These are phyloP conservation scores for Chamaecyparis obtusa DNA, from an alignment of 75 land plant genomes.

Conservation along the genomic window DNA sequence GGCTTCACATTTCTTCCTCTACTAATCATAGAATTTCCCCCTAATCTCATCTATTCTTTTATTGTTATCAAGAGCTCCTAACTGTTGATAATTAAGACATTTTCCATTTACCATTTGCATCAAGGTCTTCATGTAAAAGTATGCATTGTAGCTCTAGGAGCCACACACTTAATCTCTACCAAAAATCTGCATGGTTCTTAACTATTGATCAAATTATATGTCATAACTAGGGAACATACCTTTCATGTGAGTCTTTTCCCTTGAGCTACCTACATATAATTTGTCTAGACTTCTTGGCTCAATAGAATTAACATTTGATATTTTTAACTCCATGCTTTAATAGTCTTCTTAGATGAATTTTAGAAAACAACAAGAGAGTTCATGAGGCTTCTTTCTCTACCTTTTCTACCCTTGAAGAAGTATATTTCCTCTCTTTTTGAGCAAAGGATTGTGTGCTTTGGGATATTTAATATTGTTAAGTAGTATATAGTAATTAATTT, in stretches of 20 bases:
- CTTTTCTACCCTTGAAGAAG: no score
- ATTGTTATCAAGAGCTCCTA: slow-evolving; percentile 8
- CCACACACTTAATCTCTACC: neutral
- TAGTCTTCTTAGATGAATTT: no score
- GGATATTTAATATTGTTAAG: no score
- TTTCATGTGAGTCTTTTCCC: neutral
- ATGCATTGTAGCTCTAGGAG: neutral
- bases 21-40: slow-evolving; percentile 44
- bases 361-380: no score
- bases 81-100: slow-evolving; percentile 13
- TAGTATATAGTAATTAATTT: no score
- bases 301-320: neutral
- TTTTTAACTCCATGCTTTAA: neutral
- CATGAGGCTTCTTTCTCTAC: no score
- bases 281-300: neutral
- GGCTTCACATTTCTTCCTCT: slow-evolving; percentile 62
- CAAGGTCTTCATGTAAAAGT: slow-evolving; percentile 27
- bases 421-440: no score
- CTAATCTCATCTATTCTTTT: slow-evolving; percentile 25
- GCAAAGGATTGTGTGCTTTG: no score
- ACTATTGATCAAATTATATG: neutral
- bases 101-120: slow-evolving; percentile 44
- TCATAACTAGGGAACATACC: neutral
- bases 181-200: slow-evolving; percentile 4
- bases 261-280: neutral